These are phyloP conservation scores for Durotheca rogersii DNA, from an alignment of 495 filamentous ascomycete genomes.

Conservation along the genomic window DNA sequence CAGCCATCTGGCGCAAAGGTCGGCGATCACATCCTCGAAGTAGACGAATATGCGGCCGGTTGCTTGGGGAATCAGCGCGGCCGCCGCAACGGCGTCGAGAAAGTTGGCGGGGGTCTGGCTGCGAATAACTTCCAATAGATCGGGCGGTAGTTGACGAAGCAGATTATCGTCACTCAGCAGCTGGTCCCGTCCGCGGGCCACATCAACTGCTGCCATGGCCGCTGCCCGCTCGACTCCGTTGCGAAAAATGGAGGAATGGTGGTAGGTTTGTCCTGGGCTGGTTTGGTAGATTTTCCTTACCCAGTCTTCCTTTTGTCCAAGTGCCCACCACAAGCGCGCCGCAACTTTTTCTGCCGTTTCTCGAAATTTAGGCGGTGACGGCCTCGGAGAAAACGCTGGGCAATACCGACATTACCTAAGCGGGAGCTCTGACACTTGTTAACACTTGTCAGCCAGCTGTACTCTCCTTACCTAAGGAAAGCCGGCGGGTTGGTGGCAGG, in stretches of 20 bases:
- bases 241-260: too few species aligned
- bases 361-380: constrained; percentile 35
- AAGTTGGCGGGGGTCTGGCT: constrained; percentile 62
- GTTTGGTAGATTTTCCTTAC: constrained; percentile 8
- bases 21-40: constrained; percentile 71
- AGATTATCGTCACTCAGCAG: constrained; percentile 42
- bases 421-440: constrained; percentile 13
- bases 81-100: constrained; percentile 66
- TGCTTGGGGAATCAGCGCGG: constrained; percentile 62
- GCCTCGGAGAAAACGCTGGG: constrained; percentile 12
- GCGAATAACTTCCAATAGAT: constrained; percentile 64
- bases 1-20: constrained; percentile 78
- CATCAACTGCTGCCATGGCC: constrained; percentile 48
- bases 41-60: constrained; percentile 69
- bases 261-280: constrained; percentile 18
- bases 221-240: too few species aligned
- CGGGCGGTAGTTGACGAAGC: constrained; percentile 60
- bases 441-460: too few species aligned
- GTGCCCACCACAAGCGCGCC: too few species aligned
- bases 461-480: too few species aligned
- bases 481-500: too few species aligned
- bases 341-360: constrained; percentile 37
- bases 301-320: too few species aligned
- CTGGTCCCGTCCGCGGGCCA: constrained; percentile 42
- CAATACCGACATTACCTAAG: constrained; percentile 7